phyloP scores from a whole-genome alignment of 1,284 basidiomycete genomes.

The Ceratobasidium papillatum region DNA sequence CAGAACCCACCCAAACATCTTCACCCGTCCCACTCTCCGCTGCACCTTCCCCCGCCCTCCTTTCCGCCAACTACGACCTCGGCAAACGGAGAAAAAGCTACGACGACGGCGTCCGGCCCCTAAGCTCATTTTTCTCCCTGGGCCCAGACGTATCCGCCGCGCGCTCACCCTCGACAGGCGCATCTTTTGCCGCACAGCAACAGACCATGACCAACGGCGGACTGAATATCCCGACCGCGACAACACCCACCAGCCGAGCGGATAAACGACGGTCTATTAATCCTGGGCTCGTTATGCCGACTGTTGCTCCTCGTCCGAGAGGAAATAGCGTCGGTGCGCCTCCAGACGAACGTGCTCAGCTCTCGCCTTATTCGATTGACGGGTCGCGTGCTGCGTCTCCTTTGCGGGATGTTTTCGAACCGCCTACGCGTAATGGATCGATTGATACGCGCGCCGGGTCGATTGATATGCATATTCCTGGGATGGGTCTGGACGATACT shows the following conservation, averaged over 20 bases:
- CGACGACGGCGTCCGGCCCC: constrained; percentile 60
- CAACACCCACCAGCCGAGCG: constrained; percentile 27
- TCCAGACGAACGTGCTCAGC: background rate
- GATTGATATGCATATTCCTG: background rate
- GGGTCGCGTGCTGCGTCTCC: constrained; percentile 34
- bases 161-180: background rate
- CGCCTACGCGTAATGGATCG: constrained; percentile 10
- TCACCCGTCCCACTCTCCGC: constrained; percentile 7
- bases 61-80: constrained; percentile 31
- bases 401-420: background rate
- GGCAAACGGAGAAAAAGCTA: constrained; percentile 62
- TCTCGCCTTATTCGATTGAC: constrained; percentile 7
- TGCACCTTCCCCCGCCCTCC: constrained; percentile 13
- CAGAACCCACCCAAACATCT: background rate
- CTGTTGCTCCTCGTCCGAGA: background rate
- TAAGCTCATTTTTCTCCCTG: constrained; percentile 41
- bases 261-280: constrained; percentile 45
- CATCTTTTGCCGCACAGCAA: constrained; percentile 6
- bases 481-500: background rate
- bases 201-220: background rate
- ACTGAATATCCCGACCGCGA: background rate
- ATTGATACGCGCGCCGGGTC: constrained; percentile 3
- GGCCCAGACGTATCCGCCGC: background rate
- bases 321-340: constrained; percentile 7
- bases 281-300: constrained; percentile 51